phyloP scores from a whole-genome alignment of 2,329 filamentous ascomycete species.

The Nigrospora oryzae region DNA sequence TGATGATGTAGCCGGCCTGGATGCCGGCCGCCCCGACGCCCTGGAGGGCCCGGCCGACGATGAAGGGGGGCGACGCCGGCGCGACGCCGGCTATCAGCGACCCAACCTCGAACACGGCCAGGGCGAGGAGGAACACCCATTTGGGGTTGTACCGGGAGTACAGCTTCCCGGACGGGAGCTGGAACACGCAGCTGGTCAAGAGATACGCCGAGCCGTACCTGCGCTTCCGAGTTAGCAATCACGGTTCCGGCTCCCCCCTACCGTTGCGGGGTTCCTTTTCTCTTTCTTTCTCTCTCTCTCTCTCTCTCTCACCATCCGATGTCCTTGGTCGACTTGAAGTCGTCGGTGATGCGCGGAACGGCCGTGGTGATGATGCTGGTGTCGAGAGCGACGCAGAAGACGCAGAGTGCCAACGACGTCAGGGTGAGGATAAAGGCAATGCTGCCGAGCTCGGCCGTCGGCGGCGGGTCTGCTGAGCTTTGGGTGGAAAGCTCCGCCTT shows the following conservation, averaged over 20 bases:
- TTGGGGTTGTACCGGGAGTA: constrained; percentile 27
- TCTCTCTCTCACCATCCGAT: constrained; percentile 23
- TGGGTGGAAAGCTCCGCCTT: neutral
- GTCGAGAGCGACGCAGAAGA: constrained; percentile 3
- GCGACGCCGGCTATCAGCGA: constrained; percentile 19
- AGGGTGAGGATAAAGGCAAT: neutral
- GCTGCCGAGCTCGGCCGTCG: neutral
- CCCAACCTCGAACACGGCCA: constrained; percentile 26
- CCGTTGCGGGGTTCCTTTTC: too few species aligned
- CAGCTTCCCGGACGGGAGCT: constrained; percentile 19
- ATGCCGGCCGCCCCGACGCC: constrained; percentile 24
- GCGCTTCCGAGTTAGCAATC: neutral
- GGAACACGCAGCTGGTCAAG: constrained; percentile 18
- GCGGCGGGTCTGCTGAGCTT: neutral
- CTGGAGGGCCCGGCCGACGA: constrained; percentile 9
- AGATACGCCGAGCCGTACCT: constrained; percentile 23
- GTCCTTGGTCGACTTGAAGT: constrained; percentile 25
- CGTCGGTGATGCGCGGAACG: constrained; percentile 21
- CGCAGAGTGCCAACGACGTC: neutral
- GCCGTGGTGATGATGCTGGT: constrained; percentile 21
- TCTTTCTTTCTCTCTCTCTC: too few species aligned
- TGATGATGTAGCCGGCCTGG: constrained; percentile 21
- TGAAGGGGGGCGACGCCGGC: constrained; percentile 7
- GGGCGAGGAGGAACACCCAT: constrained; percentile 15
- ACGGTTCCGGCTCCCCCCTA: neutral